Evolutionary conservation across 2,329 filamentous ascomycete genomes (phyloP), one percentile per base, ranked within the genome.

Genomic region (Pseudogymnoascus sp.): DNA sequence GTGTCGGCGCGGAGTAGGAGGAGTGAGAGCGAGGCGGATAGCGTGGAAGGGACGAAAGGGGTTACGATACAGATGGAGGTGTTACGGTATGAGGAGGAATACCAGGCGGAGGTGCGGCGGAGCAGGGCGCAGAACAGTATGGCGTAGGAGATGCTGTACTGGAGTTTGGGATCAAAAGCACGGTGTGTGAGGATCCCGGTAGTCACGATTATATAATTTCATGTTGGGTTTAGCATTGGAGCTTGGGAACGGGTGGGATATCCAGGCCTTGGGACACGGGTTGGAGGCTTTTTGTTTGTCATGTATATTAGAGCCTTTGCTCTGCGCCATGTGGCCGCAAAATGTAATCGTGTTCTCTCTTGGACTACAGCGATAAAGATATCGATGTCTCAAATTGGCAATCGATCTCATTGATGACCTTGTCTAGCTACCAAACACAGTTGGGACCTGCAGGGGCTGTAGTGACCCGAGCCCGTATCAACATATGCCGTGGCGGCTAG

Each of bases 61-160:
- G 55, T 57, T 38, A 57, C 30, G 9, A 26, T 57, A 57, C 55
- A 23, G 55, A 57, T 57, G 55, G 55, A 57, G 34, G 55, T 57
- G 34, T 6, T 57, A 12, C 55, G 23, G 34, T 57, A 30, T 30
- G 41, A 52, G 41, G 41, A 30, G 41, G 41, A 52, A 12, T 52
- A 52, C 12, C n/a, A 5, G 26, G n/a, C 13, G 5, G 41, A 30
- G 23, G 41, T 52, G n/a, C 41, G 41, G n/a, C n/a, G 9, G 26
- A 52, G 41, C n/a, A 23, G 41, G 9, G 41, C 26, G 41, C 41
- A 52, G 41, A 52, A 52, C 9, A 30, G 26, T 52, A 18, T 18
- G 7, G 41, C 41, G n/a, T 52, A 13, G 30, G 41, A 52, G 9
- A 52, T n/a, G 23, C n/a, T 12, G n/a, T 6, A 28, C 23, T 52